Base-by-base conservation (phyloP, 2,329 filamentous ascomycete genomes). In the Penicillium sclerotiorum region DNA sequence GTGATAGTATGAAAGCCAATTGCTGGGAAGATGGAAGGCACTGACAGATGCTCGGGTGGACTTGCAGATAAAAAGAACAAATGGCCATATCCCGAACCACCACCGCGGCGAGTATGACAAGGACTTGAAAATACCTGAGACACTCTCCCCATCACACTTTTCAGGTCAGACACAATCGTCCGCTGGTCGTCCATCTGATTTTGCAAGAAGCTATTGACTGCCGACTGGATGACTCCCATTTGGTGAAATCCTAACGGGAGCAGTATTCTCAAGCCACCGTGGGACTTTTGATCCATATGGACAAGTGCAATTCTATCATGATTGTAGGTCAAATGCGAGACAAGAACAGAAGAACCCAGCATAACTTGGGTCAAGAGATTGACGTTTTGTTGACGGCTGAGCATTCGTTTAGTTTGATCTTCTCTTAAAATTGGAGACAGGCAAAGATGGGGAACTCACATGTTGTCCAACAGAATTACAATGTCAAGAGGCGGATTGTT, bases 1-100 rank as follows among this genome's bases (percentile, higher is more conserved):
- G 67, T 66, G 23, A 72, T 59, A 1, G 68, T 65, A 48, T 72
- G 68, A 25, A 71, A 58, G 13, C 66, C 63, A 21, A 72, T 54
- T 8, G 55, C 57, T 5, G 56, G 54, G 28, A 65, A 53, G 12
- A 59, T 54, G 22, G 45, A 47, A 28, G 60, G 55, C n/a, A 63
- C 50, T 7, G 49, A 48, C 8, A 66, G 45, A 12, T 55, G 51
- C 7, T 52, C 50, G 28, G 49, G 55, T 5, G 57, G 47, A 8
- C 53, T 54, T 4, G 61, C 49, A 21, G 69, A 69, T 21, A 72
- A 37, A 9, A 71, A 53, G 42, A 72, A 66, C 25, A 71, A 45
- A 54, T 72, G 69, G 17, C 68, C 62, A 33, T 64, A 63, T 1
- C 66, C 62, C 15, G 55, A 42, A 25, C 60, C 56, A 13, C n/a